Conservation (phyloP, 1,284 basidiomycete genomes). For the Ceratobasidium sp. region DNA sequence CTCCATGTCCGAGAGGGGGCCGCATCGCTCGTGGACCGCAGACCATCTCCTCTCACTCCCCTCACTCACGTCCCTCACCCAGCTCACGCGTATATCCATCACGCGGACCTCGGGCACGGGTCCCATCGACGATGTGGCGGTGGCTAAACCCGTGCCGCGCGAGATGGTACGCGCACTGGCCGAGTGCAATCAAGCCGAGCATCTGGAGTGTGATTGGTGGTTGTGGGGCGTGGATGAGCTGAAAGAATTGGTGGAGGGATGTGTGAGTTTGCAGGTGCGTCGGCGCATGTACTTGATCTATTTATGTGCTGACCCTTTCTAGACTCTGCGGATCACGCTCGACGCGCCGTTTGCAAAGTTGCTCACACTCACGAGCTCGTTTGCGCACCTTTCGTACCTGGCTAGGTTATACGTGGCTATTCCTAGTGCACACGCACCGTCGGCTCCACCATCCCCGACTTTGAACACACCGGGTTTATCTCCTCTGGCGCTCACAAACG, state of each 20-base stretch:
- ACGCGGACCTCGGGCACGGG: constrained; percentile 45
- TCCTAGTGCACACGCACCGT: constrained; percentile 50
- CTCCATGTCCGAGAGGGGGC: constrained; percentile 51
- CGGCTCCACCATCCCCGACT: constrained; percentile 49
- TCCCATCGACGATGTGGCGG: constrained; percentile 50
- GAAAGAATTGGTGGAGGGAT: constrained; percentile 52
- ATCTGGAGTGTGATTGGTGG: constrained; percentile 56
- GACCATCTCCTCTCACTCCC: constrained; percentile 54
- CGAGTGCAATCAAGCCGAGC: constrained; percentile 18
- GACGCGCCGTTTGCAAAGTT: constrained; percentile 54
- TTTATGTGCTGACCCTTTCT: constrained; percentile 5
- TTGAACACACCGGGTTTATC: constrained; percentile 45
- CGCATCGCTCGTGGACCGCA: constrained; percentile 55
- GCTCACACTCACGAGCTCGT: constrained; percentile 51
- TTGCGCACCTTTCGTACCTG: constrained; percentile 51
- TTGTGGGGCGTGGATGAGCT: constrained; percentile 51
- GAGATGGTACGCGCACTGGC: constrained; percentile 49
- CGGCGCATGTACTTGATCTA: constrained; percentile 3
- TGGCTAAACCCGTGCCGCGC: constrained; percentile 50
- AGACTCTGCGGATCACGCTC: constrained; percentile 51
- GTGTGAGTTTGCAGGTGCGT: constrained; percentile 51
- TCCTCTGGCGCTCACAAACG: constrained; percentile 47
- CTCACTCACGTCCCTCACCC: constrained; percentile 48
- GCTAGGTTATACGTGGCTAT: constrained; percentile 51
- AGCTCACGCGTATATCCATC: constrained; percentile 49